Percentiles rank a stretch among this genome's conserved stretches.
These are phyloP conservation scores for Sordariomycetes sp. DNA, from an alignment of 2,329 filamentous ascomycete genomes.

Conservation along the genomic window DNA sequence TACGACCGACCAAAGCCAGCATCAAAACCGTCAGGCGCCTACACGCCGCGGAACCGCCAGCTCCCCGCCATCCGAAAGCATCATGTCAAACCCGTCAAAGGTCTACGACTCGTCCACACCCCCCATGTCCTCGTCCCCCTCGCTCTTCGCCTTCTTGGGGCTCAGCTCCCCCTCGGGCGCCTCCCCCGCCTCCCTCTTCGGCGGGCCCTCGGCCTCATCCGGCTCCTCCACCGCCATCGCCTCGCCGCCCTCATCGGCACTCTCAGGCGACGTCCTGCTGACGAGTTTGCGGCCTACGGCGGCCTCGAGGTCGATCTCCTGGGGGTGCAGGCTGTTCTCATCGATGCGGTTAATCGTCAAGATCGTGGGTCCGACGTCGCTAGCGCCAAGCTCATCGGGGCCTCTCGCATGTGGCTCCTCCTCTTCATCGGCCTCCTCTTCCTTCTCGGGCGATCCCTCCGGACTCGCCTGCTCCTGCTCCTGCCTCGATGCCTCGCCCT, in stretches of 20 bases:
- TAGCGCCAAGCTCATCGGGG: conserved; percentile 72
- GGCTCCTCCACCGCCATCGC: neutral
- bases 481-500: conserved; percentile 76
- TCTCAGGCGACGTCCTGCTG: conserved; percentile 9
- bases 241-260: neutral
- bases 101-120: neutral
- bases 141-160: conserved; percentile 40
- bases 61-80: neutral
- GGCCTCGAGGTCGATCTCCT: conserved; percentile 48
- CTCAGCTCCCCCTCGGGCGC: conserved; percentile 24
- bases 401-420: conserved; percentile 74
- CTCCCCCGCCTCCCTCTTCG: conserved; percentile 46
- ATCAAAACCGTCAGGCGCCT: neutral
- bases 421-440: conserved; percentile 27
- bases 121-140: conserved; percentile 8
- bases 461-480: conserved; percentile 57
- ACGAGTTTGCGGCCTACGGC: conserved; percentile 45
- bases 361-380: conserved; percentile 64
- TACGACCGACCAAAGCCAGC: no score
- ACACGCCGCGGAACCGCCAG: neutral
- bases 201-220: conserved; percentile 18
- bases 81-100: neutral
- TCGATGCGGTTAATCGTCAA: conserved; percentile 11
- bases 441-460: conserved; percentile 10
- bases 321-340: conserved; percentile 32